phyloP scores from a whole-genome alignment of 306 rosid species.

The Casuarina glauca region DNA sequence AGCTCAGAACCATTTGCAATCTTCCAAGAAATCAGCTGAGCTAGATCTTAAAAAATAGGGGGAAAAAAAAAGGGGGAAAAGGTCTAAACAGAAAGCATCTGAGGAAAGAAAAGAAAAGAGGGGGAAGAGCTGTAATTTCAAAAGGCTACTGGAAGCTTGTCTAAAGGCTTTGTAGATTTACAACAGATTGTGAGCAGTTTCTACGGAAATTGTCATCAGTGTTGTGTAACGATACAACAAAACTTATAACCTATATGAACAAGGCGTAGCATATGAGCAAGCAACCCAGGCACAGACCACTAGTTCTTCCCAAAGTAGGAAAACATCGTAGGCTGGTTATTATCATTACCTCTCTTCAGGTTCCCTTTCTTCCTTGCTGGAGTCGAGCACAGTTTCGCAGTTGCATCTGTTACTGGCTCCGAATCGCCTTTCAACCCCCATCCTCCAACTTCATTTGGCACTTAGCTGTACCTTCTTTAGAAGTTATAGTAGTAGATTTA shows the following conservation, averaged over 20 bases:
- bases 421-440: slow-evolving; percentile 43
- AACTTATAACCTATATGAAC: background rate
- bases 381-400: slow-evolving; percentile 32
- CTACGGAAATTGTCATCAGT: background rate
- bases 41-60: background rate
- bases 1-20: background rate
- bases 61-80: background rate
- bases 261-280: background rate
- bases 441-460: slow-evolving; percentile 55
- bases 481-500: slow-evolving; percentile 22
- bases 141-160: background rate
- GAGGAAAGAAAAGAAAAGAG: background rate
- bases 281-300: background rate
- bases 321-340: slow-evolving; percentile 68
- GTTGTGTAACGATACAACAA: background rate
- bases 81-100: background rate
- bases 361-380: slow-evolving; percentile 62
- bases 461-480: slow-evolving; percentile 30
- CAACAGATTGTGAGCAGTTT: background rate
- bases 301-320: slow-evolving; percentile 69
- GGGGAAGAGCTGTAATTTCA: background rate
- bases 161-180: background rate
- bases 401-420: slow-evolving; percentile 30
- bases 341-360: slow-evolving; percentile 45
- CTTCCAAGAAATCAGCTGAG: background rate